Base-by-base conservation (phyloP, 441 rosid genomes). In the Gossypium trilobum region DNA sequence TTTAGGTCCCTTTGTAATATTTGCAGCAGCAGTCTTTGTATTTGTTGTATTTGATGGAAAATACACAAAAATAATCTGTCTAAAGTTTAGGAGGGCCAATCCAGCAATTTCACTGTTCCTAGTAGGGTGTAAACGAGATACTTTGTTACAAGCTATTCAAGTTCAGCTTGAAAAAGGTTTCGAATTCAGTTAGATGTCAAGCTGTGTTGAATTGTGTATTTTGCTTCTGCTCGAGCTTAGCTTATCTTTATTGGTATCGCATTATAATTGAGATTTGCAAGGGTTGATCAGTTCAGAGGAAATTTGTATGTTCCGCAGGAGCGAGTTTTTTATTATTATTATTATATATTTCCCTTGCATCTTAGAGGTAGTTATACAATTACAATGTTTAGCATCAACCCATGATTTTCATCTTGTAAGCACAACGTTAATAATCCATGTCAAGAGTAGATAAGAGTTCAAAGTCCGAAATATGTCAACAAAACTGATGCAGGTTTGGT, bases 31-130 rank as follows among this genome's bases (percentile, higher is more conserved):
- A 72, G 85, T 85, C 76, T 27, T 79, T 79, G 82, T 79, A 80
- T 66, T 86, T 85, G 87, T 84, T 84, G 87, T 85, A 84, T 83
- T 80, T 79, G 82, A 77, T 78, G 84, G 77, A 66, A 79, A 84
- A 78, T 82, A 79, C 57, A 68, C 61, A 58, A 74, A 81, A 88
- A 89, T 84, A 89, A 88, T 85, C 82, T 75, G 77, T 79, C 50
- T 9, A 63, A 77, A 80, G 16, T 73, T 51, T 51, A 56, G 46
- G 74, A 57, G 61, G 33, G 14, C 14, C 16, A 57, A 59, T 27
- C 64, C 42, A 13, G 20, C 42, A 23, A 59, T 59, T 59, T 27
- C 29, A n/a, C 64, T 25, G 42, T 27, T 10, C 9, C 22, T 8
- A 0, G 59, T 54, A 19, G 57, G 57, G 25, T 54, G 58, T 19